Evolutionary conservation across 1,284 basidiomycete species (phyloP).

Genomic region (Tilletia walkeri): DNA sequence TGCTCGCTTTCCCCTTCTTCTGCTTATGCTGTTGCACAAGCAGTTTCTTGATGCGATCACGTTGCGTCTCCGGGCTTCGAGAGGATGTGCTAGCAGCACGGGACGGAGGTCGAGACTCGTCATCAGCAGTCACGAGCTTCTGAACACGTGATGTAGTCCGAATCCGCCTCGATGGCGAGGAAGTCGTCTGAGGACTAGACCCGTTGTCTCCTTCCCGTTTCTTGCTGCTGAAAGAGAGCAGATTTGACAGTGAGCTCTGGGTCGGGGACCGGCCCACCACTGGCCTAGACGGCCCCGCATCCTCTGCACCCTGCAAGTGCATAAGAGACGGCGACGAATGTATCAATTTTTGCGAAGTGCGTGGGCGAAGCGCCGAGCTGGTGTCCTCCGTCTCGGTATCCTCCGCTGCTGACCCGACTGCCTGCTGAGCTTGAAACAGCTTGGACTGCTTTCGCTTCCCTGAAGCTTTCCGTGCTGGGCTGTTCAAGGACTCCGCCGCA

Average conservation of each 20-base stretch:
- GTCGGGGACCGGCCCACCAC: background rate
- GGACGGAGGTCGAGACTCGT: background rate
- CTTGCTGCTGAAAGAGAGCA: background rate
- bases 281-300: too few relatives aligned
- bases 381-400: background rate
- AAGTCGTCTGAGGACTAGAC: background rate
- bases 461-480: background rate
- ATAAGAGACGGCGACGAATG: too few relatives aligned
- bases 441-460: background rate
- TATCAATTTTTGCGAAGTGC: background rate
- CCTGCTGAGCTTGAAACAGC: too few relatives aligned
- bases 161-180: background rate
- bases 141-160: background rate
- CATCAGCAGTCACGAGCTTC: background rate
- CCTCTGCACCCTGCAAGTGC: too few relatives aligned
- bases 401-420: background rate
- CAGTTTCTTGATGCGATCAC: background rate
- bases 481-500: background rate
- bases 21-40: slow-evolving; percentile 4
- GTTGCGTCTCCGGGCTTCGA: background rate
- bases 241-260: background rate
- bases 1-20: background rate
- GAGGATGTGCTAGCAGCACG: background rate
- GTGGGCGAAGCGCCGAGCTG: background rate
- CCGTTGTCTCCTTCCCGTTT: background rate